Conservation (phyloP, 164 flowering plant species). For the Umbilicus rupestris region DNA sequence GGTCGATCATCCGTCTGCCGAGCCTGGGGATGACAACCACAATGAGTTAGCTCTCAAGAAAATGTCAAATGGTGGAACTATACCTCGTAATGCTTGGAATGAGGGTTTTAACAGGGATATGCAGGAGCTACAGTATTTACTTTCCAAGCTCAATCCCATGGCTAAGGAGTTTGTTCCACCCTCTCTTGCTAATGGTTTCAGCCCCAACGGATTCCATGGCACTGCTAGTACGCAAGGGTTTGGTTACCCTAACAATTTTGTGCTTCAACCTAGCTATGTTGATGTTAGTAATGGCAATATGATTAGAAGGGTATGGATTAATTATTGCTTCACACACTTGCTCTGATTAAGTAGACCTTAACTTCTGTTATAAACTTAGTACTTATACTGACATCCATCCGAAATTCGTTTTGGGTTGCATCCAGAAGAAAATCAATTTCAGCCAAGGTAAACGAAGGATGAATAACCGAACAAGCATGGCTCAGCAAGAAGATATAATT, state of each 20-base stretch:
- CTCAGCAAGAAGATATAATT: slow-evolving; percentile 75
- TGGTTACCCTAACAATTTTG: slow-evolving; percentile 20
- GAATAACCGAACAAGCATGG: slow-evolving; percentile 48
- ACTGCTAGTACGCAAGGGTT: slow-evolving; percentile 12
- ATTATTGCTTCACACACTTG: neutral
- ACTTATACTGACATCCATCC: neutral
- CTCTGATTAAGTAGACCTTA: neutral
- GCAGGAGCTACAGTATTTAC: slow-evolving; percentile 47
- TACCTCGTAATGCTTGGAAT: slow-evolving; percentile 1
- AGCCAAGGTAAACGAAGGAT: slow-evolving; percentile 55
- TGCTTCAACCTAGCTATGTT: slow-evolving; percentile 19
- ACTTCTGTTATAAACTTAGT: neutral
- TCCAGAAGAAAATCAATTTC: slow-evolving; percentile 47
- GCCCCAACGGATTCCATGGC: slow-evolving; percentile 12
- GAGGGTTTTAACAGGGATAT: slow-evolving; percentile 39
- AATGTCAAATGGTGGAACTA: too few species aligned
- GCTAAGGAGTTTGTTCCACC: slow-evolving; percentile 76
- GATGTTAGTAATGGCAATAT: slow-evolving; percentile 24
- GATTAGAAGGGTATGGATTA: slow-evolving; percentile 28
- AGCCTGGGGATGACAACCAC: too few species aligned
- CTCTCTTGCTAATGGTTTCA: slow-evolving; percentile 20
- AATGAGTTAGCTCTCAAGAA: too few species aligned
- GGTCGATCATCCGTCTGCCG: too few species aligned
- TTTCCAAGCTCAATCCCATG: slow-evolving; percentile 67
- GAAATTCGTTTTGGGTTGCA: neutral